These are phyloP conservation scores for Bipolaris cookei DNA, from an alignment of 2,329 filamentous ascomycete genomes.

Conservation along the genomic window DNA sequence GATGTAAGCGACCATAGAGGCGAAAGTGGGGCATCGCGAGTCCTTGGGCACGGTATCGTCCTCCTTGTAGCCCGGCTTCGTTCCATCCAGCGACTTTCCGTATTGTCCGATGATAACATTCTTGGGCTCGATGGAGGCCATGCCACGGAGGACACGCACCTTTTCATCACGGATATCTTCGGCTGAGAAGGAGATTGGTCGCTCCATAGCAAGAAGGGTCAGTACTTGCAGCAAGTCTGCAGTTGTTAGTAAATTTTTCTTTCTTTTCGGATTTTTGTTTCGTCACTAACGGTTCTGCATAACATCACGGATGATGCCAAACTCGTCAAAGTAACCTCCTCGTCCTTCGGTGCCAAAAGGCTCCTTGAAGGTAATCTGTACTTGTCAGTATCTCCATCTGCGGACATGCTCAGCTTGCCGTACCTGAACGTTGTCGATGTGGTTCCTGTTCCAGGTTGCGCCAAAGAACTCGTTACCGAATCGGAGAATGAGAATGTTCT, in stretches of 20 bases:
- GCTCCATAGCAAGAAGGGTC: slow-evolving; percentile 96
- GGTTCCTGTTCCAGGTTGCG: slow-evolving; percentile 97
- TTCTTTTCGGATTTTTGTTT: background rate
- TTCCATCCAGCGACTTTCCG: slow-evolving; percentile 92
- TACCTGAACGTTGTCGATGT: slow-evolving; percentile 96
- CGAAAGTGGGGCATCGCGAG: slow-evolving; percentile 97
- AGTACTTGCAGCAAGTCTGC: slow-evolving; percentile 88
- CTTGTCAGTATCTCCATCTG: slow-evolving; percentile 16
- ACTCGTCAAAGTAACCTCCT: slow-evolving; percentile 99
- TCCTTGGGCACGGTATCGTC: slow-evolving; percentile 98
- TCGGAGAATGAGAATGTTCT: slow-evolving; percentile 97
- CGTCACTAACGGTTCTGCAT: slow-evolving; percentile 85
- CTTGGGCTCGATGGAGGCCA: slow-evolving; percentile 95
- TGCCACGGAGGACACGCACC: slow-evolving; percentile 91
- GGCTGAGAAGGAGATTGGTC: slow-evolving; percentile 95
- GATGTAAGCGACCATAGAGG: slow-evolving; percentile 95
- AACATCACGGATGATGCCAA: slow-evolving; percentile 98
- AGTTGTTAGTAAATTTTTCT: slow-evolving; percentile 21
- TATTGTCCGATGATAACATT: slow-evolving; percentile 99
- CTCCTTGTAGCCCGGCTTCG: slow-evolving; percentile 97
- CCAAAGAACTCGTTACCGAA: slow-evolving; percentile 99
- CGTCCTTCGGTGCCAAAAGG: slow-evolving; percentile 97
- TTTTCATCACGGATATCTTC: slow-evolving; percentile 99
- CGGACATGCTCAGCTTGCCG: slow-evolving; percentile 6
- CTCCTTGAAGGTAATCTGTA: slow-evolving; percentile 94